Percentiles rank a stretch among this genome's conserved stretches.
Evolutionary conservation across 805 yeast species (phyloP).

Genomic region (Metschnikowia lochheadii): DNA sequence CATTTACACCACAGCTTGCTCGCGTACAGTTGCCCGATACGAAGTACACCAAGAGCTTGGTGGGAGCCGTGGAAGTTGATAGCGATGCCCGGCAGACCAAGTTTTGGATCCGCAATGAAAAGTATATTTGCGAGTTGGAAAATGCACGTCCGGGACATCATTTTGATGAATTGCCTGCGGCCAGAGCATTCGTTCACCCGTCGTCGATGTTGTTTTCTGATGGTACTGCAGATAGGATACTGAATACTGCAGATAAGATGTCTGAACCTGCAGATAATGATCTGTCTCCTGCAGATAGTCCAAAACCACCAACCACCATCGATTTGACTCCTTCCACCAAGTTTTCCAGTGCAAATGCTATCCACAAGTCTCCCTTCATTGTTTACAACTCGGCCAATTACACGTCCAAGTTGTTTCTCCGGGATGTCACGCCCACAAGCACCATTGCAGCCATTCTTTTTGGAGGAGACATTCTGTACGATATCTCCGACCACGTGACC

Average conservation of each 20-base stretch:
- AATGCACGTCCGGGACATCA: conserved; percentile 4
- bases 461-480: conserved; percentile 70
- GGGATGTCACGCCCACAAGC: conserved; percentile 77
- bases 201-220: conserved; percentile 67
- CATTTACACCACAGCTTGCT: conserved; percentile 80
- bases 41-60: conserved; percentile 60
- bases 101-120: conserved; percentile 68
- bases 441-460: conserved; percentile 71
- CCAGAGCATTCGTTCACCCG: conserved; percentile 82
- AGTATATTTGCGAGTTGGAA: conserved; percentile 23
- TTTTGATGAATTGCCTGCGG: conserved; percentile 43
- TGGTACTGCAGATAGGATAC: conserved; percentile 15
- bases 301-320: conserved; percentile 17
- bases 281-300: too few relatives aligned
- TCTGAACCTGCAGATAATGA: too few relatives aligned
- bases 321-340: conserved; percentile 39
- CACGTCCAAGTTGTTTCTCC: conserved; percentile 64
- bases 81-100: conserved; percentile 72
- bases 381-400: conserved; percentile 57
- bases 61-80: conserved; percentile 83
- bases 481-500: conserved; percentile 40
- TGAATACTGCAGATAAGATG: too few relatives aligned
- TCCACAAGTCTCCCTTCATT: conserved; percentile 54
- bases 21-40: conserved; percentile 80
- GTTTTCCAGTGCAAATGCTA: conserved; percentile 20